Evolutionary conservation across 169 alveolate species (phyloP).

Genomic region (Cryptosporidium viatorum): DNA sequence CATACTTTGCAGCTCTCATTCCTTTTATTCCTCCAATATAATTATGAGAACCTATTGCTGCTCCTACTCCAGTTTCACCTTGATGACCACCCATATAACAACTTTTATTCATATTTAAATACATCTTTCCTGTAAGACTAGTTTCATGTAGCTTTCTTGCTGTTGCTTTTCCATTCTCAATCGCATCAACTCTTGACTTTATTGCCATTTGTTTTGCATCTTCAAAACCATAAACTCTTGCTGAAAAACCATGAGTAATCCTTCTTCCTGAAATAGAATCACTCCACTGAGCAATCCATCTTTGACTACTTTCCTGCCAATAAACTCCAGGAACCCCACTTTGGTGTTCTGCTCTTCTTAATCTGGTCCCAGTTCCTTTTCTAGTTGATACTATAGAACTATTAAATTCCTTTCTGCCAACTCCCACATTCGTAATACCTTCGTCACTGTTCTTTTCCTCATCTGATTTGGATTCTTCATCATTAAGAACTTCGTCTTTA

Average conservation of each 20-base stretch:
- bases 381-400: not conserved
- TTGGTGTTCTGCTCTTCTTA: conserved; percentile 70
- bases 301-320: conserved; percentile 75
- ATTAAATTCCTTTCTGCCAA: not conserved
- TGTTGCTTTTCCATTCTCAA: conserved; percentile 72
- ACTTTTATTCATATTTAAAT: conserved; percentile 16
- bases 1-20: not conserved
- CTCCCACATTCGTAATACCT: not conserved
- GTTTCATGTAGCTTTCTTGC: conserved; percentile 71
- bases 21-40: not conserved
- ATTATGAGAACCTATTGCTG: not conserved
- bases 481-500: conserved; percentile 9
- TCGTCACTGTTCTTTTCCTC: not conserved
- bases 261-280: conserved; percentile 74
- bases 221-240: conserved; percentile 73
- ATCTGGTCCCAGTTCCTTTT: conserved; percentile 25
- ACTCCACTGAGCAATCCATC: conserved; percentile 76
- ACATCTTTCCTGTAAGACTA: conserved; percentile 3
- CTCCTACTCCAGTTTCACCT: not conserved
- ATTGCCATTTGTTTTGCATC: conserved; percentile 75
- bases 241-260: conserved; percentile 74
- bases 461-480: not conserved
- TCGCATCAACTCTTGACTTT: conserved; percentile 70
- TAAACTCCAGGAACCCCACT: conserved; percentile 76
- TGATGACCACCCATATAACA: not conserved